A percentile compares a stretch with the other conserved stretches of the same genome.
Evolutionary conservation across 2,329 filamentous ascomycete species (phyloP).

Genomic region (Dactylellina drechsleri): DNA sequence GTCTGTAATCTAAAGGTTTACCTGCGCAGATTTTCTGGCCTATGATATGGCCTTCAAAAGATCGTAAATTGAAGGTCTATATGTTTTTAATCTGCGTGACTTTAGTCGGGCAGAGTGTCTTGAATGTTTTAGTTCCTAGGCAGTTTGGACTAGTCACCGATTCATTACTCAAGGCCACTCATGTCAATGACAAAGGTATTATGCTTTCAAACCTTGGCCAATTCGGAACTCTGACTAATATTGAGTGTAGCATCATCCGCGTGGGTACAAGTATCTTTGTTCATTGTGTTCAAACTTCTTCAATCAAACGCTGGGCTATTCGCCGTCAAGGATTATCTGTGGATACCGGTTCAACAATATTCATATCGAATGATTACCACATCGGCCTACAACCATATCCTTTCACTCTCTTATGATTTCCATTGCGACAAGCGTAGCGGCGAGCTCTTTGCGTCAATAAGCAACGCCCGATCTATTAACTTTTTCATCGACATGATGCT

Average conservation of each 20-base stretch:
- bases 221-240: slow-evolving; percentile 56
- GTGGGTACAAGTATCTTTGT: slow-evolving; percentile 68
- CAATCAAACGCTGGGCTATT: slow-evolving; percentile 67
- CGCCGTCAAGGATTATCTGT: slow-evolving; percentile 66
- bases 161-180: slow-evolving; percentile 60
- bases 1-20: slow-evolving; percentile 17
- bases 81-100: slow-evolving; percentile 74
- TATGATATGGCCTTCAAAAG: slow-evolving; percentile 79
- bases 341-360: slow-evolving; percentile 69
- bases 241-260: slow-evolving; percentile 62
- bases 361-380: slow-evolving; percentile 70
- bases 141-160: slow-evolving; percentile 84
- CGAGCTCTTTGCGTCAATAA: slow-evolving; percentile 73
- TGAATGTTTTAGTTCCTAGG: slow-evolving; percentile 81
- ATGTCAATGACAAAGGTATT: slow-evolving; percentile 25
- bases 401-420: slow-evolving; percentile 76
- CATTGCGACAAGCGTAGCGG: slow-evolving; percentile 74
- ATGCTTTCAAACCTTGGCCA: no score
- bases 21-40: slow-evolving; percentile 74
- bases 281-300: slow-evolving; percentile 66
- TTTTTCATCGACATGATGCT: slow-evolving; percentile 70
- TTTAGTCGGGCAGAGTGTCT: slow-evolving; percentile 74
- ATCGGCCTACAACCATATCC: slow-evolving; percentile 73
- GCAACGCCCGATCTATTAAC: slow-evolving; percentile 71
- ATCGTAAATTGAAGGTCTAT: slow-evolving; percentile 73